These are phyloP conservation scores for Dryas octopetala DNA, from an alignment of 306 rosid genomes.

Conservation along the genomic window DNA sequence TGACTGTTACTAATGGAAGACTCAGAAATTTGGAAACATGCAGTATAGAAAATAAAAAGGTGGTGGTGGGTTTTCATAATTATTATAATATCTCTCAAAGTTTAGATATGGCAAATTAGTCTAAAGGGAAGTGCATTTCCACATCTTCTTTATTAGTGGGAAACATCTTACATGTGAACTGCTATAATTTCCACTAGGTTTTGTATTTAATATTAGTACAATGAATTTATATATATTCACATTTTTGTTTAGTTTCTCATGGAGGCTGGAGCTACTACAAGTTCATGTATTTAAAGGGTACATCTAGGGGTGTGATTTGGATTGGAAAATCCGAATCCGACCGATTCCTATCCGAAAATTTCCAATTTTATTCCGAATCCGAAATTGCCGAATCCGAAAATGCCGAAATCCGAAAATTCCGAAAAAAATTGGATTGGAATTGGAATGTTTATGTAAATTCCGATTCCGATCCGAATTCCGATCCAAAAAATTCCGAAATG, in stretches of 20 bases:
- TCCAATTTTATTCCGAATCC: too few relatives aligned
- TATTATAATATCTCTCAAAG: too few relatives aligned
- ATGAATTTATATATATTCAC: background rate
- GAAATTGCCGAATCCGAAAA: too few relatives aligned
- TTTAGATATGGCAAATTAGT: conserved; percentile 10
- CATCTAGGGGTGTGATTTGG: too few relatives aligned
- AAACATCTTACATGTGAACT: conserved; percentile 27
- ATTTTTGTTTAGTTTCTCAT: conserved; percentile 20
- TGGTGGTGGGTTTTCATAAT: background rate
- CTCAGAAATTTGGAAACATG: conserved; percentile 1
- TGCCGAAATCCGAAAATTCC: too few relatives aligned
- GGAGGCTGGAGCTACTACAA: background rate
- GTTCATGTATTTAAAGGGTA: background rate
- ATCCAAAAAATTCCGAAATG: too few relatives aligned
- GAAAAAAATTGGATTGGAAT: too few relatives aligned
- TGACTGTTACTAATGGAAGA: conserved; percentile 10
- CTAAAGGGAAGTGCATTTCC: conserved; percentile 26
- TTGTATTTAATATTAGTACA: background rate
- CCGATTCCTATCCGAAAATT: too few relatives aligned
- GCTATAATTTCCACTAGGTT: conserved; percentile 1
- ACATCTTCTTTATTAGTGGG: conserved; percentile 36
- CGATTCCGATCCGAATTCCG: too few relatives aligned
- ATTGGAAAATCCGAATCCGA: too few relatives aligned
- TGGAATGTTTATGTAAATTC: too few relatives aligned
- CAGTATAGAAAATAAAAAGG: background rate